Evolutionary conservation across 2,329 filamentous ascomycete species (phyloP).

Genomic region (Cryphonectria carpinicola): DNA sequence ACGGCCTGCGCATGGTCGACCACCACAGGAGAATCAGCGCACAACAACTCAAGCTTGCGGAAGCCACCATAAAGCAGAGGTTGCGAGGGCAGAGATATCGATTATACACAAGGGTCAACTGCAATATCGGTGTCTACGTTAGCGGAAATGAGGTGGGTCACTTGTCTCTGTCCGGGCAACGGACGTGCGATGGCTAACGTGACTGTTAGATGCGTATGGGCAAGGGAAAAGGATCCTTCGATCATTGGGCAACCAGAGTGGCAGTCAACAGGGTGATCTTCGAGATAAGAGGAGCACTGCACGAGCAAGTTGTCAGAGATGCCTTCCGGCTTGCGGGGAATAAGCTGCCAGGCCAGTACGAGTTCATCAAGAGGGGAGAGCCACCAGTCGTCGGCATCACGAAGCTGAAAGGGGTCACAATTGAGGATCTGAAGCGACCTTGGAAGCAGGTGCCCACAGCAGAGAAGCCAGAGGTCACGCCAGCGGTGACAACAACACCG

Average conservation of each 20-base stretch:
- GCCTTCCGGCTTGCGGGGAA: conserved; percentile 92
- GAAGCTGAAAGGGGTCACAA: conserved; percentile 76
- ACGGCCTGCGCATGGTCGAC: conserved; percentile 90
- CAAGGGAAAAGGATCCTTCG: conserved; percentile 97
- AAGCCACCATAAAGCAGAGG: conserved; percentile 89
- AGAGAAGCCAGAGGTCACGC: conserved; percentile 40
- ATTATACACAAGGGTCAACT: conserved; percentile 86
- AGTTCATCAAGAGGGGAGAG: conserved; percentile 93
- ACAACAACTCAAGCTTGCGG: conserved; percentile 83
- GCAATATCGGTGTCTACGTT: conserved; percentile 93
- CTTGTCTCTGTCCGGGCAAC: not conserved
- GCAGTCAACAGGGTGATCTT: conserved; percentile 91
- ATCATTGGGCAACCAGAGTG: conserved; percentile 92
- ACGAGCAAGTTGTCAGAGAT: conserved; percentile 93
- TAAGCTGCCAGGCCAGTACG: conserved; percentile 89
- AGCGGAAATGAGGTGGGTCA: conserved; percentile 82
- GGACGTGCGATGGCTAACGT: conserved; percentile 11
- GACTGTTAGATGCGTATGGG: conserved; percentile 82
- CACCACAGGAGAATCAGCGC: conserved; percentile 91
- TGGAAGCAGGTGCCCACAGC: conserved; percentile 65
- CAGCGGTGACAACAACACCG: conserved; percentile 37
- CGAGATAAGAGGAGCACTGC: conserved; percentile 86
- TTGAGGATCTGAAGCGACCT: conserved; percentile 82
- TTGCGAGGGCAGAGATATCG: conserved; percentile 91
- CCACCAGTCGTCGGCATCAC: conserved; percentile 89